Conservation (phyloP, 441 rosid species). For the Daphne laureola region DNA sequence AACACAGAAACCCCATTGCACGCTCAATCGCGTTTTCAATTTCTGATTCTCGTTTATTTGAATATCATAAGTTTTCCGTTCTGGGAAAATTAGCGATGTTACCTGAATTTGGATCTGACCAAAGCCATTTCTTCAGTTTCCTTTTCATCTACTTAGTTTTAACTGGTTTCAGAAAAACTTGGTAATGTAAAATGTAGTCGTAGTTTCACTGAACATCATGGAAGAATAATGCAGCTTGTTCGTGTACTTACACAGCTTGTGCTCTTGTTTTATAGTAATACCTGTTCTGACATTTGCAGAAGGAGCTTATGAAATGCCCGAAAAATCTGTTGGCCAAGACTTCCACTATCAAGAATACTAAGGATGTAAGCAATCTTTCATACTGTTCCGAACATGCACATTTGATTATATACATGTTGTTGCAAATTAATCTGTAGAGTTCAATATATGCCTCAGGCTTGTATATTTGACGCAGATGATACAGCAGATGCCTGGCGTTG, state of each 20-base stretch:
- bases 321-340: conserved; percentile 51
- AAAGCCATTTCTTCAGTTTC: too few relatives aligned
- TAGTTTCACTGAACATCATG: too few relatives aligned
- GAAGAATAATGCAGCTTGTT: too few relatives aligned
- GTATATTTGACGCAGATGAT: conserved; percentile 29
- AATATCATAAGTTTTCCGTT: not conserved
- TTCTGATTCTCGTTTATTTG: not conserved
- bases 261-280: not conserved
- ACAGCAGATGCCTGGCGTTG: conserved; percentile 50
- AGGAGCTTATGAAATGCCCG: conserved; percentile 46
- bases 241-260: not conserved
- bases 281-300: conserved; percentile 24
- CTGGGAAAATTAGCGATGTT: not conserved
- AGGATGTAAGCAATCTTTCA: conserved; percentile 30
- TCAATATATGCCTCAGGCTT: not conserved
- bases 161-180: too few relatives aligned
- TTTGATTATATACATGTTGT: not conserved
- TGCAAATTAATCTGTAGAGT: not conserved
- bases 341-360: conserved; percentile 46
- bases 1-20: not conserved
- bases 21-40: too few relatives aligned
- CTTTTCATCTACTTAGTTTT: too few relatives aligned
- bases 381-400: not conserved
- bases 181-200: too few relatives aligned
- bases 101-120: too few relatives aligned